Evolutionary conservation across 768 basidiomycete genomes (phyloP).

Genomic region (Sporobolomyces phaffii): DNA sequence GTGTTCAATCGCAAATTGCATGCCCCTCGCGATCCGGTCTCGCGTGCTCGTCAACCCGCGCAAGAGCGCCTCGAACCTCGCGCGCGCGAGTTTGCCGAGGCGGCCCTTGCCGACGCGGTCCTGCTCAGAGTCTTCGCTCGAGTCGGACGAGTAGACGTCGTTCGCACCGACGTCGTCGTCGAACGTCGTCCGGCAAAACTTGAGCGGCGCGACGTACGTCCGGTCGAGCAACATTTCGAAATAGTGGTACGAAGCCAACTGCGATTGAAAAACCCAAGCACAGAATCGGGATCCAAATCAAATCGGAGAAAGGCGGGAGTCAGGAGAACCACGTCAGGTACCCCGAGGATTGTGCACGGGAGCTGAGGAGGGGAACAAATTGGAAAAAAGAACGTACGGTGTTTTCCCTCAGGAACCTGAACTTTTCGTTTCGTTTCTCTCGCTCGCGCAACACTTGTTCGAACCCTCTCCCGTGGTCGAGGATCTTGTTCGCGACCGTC

Average conservation of each 20-base stretch:
- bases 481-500: slow-evolving; percentile 77
- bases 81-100: slow-evolving; percentile 71
- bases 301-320: no score
- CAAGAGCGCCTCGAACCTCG: slow-evolving; percentile 83
- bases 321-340: no score
- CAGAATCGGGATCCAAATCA: no score
- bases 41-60: slow-evolving; percentile 76
- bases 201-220: no score
- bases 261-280: no score
- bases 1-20: slow-evolving; percentile 95
- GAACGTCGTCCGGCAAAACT: no score
- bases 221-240: slow-evolving; percentile 47
- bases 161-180: slow-evolving; percentile 44
- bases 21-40: slow-evolving; percentile 85
- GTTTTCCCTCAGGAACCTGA: slow-evolving; percentile 71
- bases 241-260: slow-evolving; percentile 50
- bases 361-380: no score
- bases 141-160: slow-evolving; percentile 55
- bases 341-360: no score
- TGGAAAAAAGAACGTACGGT: slow-evolving; percentile 45
- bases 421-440: slow-evolving; percentile 92
- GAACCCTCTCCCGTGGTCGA: slow-evolving; percentile 73
- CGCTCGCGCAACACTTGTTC: slow-evolving; percentile 95
- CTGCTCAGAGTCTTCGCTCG: slow-evolving; percentile 85
- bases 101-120: slow-evolving; percentile 69